These are phyloP conservation scores for Trichoderma oligosporum DNA, from an alignment of 2,329 filamentous ascomycete genomes.

Conservation along the genomic window DNA sequence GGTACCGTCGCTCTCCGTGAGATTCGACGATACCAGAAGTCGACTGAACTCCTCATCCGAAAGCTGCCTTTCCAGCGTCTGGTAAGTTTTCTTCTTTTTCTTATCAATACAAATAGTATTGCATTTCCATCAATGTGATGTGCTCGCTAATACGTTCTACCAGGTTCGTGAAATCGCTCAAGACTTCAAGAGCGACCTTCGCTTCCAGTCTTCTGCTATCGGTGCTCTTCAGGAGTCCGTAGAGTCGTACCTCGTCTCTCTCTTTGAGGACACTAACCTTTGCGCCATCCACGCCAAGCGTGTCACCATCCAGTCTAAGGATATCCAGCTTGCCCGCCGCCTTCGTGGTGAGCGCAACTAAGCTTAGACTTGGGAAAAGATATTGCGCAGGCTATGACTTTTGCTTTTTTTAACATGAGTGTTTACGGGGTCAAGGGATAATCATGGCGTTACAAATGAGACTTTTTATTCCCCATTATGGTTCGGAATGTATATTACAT, in stretches of 20 bases:
- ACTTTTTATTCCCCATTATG: conserved; percentile 30
- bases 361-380: conserved; percentile 33
- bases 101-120: conserved; percentile 7
- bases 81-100: too few relatives aligned
- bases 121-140: background rate
- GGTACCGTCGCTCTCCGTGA: conserved; percentile 97
- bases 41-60: conserved; percentile 90
- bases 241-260: conserved; percentile 96
- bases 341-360: conserved; percentile 92
- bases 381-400: conserved; percentile 40
- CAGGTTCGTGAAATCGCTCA: conserved; percentile 89
- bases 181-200: conserved; percentile 91
- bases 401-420: conserved; percentile 29
- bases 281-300: conserved; percentile 99
- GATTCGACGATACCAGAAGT: conserved; percentile 98
- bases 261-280: conserved; percentile 97
- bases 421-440: conserved; percentile 42
- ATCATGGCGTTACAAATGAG: conserved; percentile 46
- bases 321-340: conserved; percentile 93
- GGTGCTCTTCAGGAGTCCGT: conserved; percentile 97
- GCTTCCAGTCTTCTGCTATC: conserved; percentile 98
- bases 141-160: background rate
- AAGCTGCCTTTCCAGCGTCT: conserved; percentile 98
- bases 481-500: conserved; percentile 43
- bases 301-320: conserved; percentile 96